Base-by-base conservation (phyloP, 176 grass and related monocot species). In the Cenchrus fungigraminus region DNA sequence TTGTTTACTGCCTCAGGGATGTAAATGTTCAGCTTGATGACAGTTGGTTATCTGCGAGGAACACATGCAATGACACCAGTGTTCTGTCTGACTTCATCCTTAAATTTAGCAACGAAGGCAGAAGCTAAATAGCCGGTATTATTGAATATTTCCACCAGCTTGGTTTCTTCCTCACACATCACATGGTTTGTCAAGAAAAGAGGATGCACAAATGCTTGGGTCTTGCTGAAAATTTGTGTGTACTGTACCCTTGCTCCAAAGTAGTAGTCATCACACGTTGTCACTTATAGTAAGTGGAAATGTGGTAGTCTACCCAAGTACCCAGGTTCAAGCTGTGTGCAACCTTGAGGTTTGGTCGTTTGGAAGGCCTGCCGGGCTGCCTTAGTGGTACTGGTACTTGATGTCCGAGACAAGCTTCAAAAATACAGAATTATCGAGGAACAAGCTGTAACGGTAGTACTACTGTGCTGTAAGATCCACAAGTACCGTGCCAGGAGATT, bases 11-110 rank as follows among this genome's bases (percentile, higher is more conserved):
- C 10, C 1, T 60, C 81, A 99, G 93, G 91, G 97, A 96, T 88
- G 94, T 91, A 52, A 84, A 86, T 80, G 79, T 96, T 71, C 86
- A 88, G 71, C 76, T 96, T 71, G 86, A 94, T 14, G 88, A 86
- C 20, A 82, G 82, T 77, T 96, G 97, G 91, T 92, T 99, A 79
- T 89, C 84, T 51, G 43, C 82, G 10, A 92, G 97, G 86, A 87
- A 96, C 40, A 79, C 86, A 34, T 79, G 75, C 64, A 99, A 92
- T 77, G 97, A 99, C 80, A 91, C 78, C 16, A 65, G 65, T 70
- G 91, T 89, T 53, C 67, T 99, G 34, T 87, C 89, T 54, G 62
- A 96, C n/a, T 96, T 99, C 53, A 58, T 92, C 51, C 52, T 80
- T 71, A 96, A 91, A 82, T 91, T 94, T 77, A 25, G 65, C 7